Base-by-base conservation (phyloP, 805 yeast species). In the Jamesozyma gamospora region DNA sequence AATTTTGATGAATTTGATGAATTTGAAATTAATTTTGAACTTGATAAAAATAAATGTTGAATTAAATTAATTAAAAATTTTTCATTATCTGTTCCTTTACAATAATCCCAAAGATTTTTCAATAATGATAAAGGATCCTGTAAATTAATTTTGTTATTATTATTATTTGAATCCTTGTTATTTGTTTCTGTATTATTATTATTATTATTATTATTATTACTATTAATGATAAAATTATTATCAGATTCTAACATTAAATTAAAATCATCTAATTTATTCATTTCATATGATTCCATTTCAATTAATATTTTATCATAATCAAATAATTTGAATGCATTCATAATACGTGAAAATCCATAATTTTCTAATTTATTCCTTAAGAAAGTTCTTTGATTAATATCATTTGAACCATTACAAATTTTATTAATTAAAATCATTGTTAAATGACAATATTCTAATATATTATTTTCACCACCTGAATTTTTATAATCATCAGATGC, bases 401-500 rank as follows among this genome's bases (percentile, higher is more conserved):
- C 51, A 8, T 43, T 46, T 11, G 63, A 52, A 7, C 50, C 48
- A 16, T 41, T 43, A 34, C 64, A 59, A 11, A 61, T 44, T 29
- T 50, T 55, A 40, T 60, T 59, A 15, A 61, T 48, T 30, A 60
- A 50, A 8, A 61, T 45, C 49, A 60, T 47, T 3, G 62, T 48
- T 48, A 56, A 53, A 27, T 49, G 52, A 17, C 58, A 53, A 42
- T 61, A 61, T 42, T 61, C 65, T 17, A 60, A 35, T 16, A 60
- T 56, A 4, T 62, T 71, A 36, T 70, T 69, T 26, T 71, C 66
- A 12, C 70, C 69, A 19, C 62, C 63, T 3, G 53, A 40, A 4
- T 56, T 51, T 42, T 76, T 78, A 39, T 77, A 71, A 48, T 90
- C 96, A 9, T 81, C 92, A 42, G 85, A 79, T 0, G 96, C 95